These are phyloP conservation scores for Leccinum truebloodii DNA, from an alignment of 768 basidiomycete species.

Conservation along the genomic window DNA sequence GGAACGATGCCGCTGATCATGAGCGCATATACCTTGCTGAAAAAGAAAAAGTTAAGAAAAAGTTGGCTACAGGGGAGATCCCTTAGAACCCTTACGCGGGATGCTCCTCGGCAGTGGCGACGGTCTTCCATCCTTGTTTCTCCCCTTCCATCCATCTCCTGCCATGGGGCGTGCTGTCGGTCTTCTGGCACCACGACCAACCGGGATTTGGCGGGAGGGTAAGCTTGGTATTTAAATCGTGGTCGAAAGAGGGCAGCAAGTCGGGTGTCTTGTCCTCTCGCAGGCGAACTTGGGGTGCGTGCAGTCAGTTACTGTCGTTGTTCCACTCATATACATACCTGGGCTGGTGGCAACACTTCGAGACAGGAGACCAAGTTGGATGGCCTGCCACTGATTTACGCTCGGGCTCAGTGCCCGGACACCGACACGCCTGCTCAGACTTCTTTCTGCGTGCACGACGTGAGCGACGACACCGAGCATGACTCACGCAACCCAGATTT, in stretches of 20 bases:
- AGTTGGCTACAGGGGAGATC: too few relatives aligned
- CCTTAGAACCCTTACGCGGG: constrained; percentile 19
- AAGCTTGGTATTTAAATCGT: constrained; percentile 13
- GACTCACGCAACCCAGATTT: neutral
- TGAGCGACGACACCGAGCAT: neutral
- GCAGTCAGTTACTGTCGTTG: neutral
- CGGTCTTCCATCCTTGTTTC: constrained; percentile 35
- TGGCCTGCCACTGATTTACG: neutral
- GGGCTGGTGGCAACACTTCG: neutral
- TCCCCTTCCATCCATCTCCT: constrained; percentile 35
- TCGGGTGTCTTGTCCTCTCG: neutral
- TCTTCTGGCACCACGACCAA: constrained; percentile 33
- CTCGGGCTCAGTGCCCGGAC: neutral
- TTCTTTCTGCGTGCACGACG: neutral
- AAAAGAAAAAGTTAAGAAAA: too few relatives aligned
- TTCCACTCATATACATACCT: neutral
- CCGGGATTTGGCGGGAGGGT: constrained; percentile 33
- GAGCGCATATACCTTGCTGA: constrained; percentile 32
- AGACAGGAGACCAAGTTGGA: neutral
- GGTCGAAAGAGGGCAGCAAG: constrained; percentile 24
- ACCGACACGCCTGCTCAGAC: neutral
- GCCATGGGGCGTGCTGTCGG: constrained; percentile 27
- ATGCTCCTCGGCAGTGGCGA: constrained; percentile 30
- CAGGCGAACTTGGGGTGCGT: neutral
- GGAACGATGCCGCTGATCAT: constrained; percentile 40